Percentiles rank a stretch among this genome's conserved stretches.
phyloP scores from a whole-genome alignment of 495 filamentous ascomycete genomes.

The Neurospora hispaniola region DNA sequence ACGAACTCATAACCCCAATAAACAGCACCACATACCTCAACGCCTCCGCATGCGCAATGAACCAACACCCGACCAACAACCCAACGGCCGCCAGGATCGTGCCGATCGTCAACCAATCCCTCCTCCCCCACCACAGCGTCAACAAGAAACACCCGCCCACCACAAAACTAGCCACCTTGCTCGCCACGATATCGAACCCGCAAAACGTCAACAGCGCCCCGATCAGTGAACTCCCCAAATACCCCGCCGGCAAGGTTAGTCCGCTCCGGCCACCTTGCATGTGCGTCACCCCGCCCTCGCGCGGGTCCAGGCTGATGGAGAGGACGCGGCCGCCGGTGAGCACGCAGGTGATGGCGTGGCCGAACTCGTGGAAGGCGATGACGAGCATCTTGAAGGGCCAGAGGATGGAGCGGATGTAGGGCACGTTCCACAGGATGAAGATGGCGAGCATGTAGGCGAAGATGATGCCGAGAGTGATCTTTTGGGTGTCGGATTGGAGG shows the following conservation, averaged over 20 bases:
- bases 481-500: constrained; percentile 55
- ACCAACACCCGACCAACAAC: constrained; percentile 65
- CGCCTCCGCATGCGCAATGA: constrained; percentile 63
- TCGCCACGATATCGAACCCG: constrained; percentile 70
- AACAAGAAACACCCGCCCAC: constrained; percentile 64
- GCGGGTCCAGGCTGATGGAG: constrained; percentile 51
- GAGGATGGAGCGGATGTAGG: constrained; percentile 58
- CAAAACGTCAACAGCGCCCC: constrained; percentile 70
- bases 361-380: constrained; percentile 77
- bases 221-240: constrained; percentile 64
- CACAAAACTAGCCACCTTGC: constrained; percentile 63
- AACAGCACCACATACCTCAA: constrained; percentile 69
- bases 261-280: constrained; percentile 69
- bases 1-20: constrained; percentile 67
- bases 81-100: constrained; percentile 61
- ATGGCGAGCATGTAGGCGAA: constrained; percentile 62
- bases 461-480: constrained; percentile 55
- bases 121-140: constrained; percentile 69
- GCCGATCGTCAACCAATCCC: constrained; percentile 63
- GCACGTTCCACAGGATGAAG: constrained; percentile 67
- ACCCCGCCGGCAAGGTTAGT: constrained; percentile 66
- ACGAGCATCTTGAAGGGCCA: constrained; percentile 91
- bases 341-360: constrained; percentile 62
- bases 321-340: constrained; percentile 64
- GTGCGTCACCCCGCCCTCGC: constrained; percentile 64